phyloP scores from a whole-genome alignment of 208 protist species.

The Phytomonas sp. region DNA sequence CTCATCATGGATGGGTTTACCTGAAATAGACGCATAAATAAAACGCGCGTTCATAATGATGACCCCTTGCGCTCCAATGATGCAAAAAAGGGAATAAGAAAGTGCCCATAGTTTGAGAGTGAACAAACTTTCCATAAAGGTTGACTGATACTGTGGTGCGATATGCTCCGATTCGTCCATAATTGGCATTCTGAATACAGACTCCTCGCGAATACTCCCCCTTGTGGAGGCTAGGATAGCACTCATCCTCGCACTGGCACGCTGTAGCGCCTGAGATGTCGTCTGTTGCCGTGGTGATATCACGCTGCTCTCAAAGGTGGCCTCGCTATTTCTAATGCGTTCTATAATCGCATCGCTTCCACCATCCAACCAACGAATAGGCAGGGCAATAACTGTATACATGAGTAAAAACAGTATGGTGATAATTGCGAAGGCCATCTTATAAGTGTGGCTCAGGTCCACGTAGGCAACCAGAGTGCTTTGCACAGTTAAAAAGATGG shows the following conservation, averaged over 20 bases:
- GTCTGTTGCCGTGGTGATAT: not conserved
- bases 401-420: constrained; percentile 24
- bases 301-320: not conserved
- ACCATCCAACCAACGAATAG: constrained; percentile 35
- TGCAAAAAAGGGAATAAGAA: constrained; percentile 44
- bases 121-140: constrained; percentile 40
- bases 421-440: constrained; percentile 30
- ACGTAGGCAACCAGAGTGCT: constrained; percentile 35
- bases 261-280: constrained; percentile 13
- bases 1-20: constrained; percentile 21
- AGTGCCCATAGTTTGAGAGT: constrained; percentile 47
- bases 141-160: constrained; percentile 65
- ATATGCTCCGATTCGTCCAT: constrained; percentile 35
- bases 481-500: constrained; percentile 57
- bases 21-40: constrained; percentile 55
- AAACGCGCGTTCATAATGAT: constrained; percentile 71
- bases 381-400: constrained; percentile 44
- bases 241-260: constrained; percentile 21
- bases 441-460: constrained; percentile 19
- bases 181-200: constrained; percentile 21
- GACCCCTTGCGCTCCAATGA: constrained; percentile 45
- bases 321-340: constrained; percentile 8
- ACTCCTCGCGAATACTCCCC: constrained; percentile 29
- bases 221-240: constrained; percentile 14
- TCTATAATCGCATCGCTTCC: constrained; percentile 19